Conservation (phyloP, 2,329 filamentous ascomycete genomes). For the Claviceps purpurea region DNA sequence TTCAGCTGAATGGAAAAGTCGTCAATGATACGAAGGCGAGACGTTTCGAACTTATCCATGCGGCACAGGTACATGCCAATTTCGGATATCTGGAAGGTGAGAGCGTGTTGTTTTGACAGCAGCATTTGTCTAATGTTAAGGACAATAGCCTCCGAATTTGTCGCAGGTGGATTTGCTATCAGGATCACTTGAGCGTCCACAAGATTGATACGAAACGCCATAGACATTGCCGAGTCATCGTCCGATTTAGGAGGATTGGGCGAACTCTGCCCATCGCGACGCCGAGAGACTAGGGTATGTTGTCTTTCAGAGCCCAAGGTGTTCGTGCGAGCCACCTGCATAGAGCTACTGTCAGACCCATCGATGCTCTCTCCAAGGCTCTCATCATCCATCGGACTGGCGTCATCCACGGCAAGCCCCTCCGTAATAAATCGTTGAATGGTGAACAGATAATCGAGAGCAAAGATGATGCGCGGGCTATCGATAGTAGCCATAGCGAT, state of each 20-base stretch:
- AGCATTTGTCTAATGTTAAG: slow-evolving; percentile 87
- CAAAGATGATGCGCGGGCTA: slow-evolving; percentile 88
- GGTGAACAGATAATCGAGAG: slow-evolving; percentile 87
- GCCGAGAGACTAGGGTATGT: slow-evolving; percentile 15
- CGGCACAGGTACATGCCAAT: slow-evolving; percentile 97
- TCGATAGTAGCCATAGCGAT: slow-evolving; percentile 91
- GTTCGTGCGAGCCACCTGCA: slow-evolving; percentile 32
- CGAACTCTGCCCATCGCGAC: slow-evolving; percentile 8
- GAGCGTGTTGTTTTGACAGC: slow-evolving; percentile 82
- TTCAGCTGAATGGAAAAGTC: slow-evolving; percentile 89
- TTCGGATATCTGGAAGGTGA: slow-evolving; percentile 85
- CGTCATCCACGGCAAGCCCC: slow-evolving; percentile 51
- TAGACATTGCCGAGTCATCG: slow-evolving; percentile 40
- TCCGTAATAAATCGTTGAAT: slow-evolving; percentile 70
- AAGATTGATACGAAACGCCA: slow-evolving; percentile 84
- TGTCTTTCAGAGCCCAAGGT: slow-evolving; percentile 18
- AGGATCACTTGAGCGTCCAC: slow-evolving; percentile 94
- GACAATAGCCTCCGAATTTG: slow-evolving; percentile 90
- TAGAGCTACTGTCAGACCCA: slow-evolving; percentile 45
- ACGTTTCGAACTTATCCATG: slow-evolving; percentile 95
- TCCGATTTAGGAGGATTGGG: slow-evolving; percentile 1
- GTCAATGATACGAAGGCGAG: slow-evolving; percentile 80
- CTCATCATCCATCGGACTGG: slow-evolving; percentile 34
- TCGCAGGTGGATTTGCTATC: slow-evolving; percentile 83
- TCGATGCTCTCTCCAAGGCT: slow-evolving; percentile 43